phyloP scores from a whole-genome alignment of 2,329 filamentous ascomycete genomes.

The Arthroderma sp. region DNA sequence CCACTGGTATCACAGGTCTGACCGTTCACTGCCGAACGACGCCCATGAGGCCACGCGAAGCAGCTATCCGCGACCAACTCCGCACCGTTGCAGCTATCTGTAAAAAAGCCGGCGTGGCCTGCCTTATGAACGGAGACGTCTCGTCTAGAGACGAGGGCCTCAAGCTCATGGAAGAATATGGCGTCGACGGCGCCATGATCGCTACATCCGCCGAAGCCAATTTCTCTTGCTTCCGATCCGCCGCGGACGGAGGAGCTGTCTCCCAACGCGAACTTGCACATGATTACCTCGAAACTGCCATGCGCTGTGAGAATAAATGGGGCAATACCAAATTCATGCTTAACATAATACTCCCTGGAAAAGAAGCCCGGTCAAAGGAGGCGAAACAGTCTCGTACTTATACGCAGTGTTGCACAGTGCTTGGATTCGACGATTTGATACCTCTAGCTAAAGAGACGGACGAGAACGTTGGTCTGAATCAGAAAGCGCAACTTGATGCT shows the following conservation, averaged over 20 bases:
- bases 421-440: constrained; percentile 52
- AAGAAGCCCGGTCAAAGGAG: constrained; percentile 47
- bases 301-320: constrained; percentile 73
- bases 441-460: constrained; percentile 55
- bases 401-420: constrained; percentile 48
- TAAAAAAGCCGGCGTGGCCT: constrained; percentile 72
- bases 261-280: constrained; percentile 66
- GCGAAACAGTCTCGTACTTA: constrained; percentile 60
- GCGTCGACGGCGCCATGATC: constrained; percentile 94
- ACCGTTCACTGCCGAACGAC: constrained; percentile 94
- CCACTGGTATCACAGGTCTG: constrained; percentile 80
- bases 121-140: constrained; percentile 92
- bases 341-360: constrained; percentile 73
- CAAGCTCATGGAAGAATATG: constrained; percentile 59
- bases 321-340: constrained; percentile 91
- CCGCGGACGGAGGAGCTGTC: constrained; percentile 55
- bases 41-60: constrained; percentile 83
- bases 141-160: constrained; percentile 58
- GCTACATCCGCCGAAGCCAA: constrained; percentile 87
- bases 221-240: constrained; percentile 66
- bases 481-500: background rate
- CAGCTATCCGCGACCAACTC: constrained; percentile 73
- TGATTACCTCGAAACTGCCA: constrained; percentile 57
- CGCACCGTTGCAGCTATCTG: constrained; percentile 73
- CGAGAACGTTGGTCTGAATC: constrained; percentile 30